A percentile compares a stretch with the other conserved stretches of the same genome.
These are phyloP conservation scores for Penicillium sp. DNA, from an alignment of 2,329 filamentous ascomycete genomes.

Conservation along the genomic window DNA sequence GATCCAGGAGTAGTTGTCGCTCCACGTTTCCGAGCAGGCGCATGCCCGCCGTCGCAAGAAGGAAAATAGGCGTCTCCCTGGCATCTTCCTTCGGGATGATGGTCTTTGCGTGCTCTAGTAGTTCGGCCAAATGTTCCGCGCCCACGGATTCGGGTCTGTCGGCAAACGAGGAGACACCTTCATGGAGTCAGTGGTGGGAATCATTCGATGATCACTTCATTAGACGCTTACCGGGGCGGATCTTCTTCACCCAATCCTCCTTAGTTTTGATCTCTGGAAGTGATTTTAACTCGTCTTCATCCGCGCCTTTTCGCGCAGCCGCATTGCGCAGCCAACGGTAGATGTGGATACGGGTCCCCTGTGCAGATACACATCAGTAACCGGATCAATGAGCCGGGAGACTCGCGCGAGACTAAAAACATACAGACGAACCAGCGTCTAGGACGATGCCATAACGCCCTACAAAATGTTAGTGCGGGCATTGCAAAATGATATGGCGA, in stretches of 20 bases:
- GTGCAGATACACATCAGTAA: slow-evolving; percentile 5
- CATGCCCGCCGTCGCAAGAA: slow-evolving; percentile 95
- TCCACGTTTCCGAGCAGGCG: slow-evolving; percentile 71
- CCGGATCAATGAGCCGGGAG: slow-evolving; percentile 4
- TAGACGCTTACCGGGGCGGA: slow-evolving; percentile 62
- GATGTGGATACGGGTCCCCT: slow-evolving; percentile 85
- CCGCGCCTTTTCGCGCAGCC: slow-evolving; percentile 58
- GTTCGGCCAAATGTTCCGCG: slow-evolving; percentile 68
- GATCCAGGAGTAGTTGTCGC: slow-evolving; percentile 64
- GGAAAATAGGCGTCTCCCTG: slow-evolving; percentile 80
- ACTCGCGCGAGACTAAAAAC: slow-evolving; percentile 18
- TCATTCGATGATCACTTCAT: background rate
- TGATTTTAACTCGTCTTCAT: slow-evolving; percentile 55
- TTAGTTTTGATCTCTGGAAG: slow-evolving; percentile 78
- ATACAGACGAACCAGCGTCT: slow-evolving; percentile 86
- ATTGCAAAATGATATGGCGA: too few species aligned
- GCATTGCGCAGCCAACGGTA: slow-evolving; percentile 85
- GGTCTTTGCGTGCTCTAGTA: slow-evolving; percentile 75
- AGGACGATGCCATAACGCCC: slow-evolving; percentile 85
- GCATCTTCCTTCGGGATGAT: slow-evolving; percentile 71
- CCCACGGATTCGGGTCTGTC: slow-evolving; percentile 70
- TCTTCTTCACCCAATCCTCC: slow-evolving; percentile 87
- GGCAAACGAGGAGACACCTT: slow-evolving; percentile 79
- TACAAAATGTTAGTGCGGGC: slow-evolving; percentile 20
- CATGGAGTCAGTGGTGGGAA: slow-evolving; percentile 5